These are phyloP conservation scores for Gloeostereum incarnatum DNA, from an alignment of 768 basidiomycete genomes.

Conservation along the genomic window DNA sequence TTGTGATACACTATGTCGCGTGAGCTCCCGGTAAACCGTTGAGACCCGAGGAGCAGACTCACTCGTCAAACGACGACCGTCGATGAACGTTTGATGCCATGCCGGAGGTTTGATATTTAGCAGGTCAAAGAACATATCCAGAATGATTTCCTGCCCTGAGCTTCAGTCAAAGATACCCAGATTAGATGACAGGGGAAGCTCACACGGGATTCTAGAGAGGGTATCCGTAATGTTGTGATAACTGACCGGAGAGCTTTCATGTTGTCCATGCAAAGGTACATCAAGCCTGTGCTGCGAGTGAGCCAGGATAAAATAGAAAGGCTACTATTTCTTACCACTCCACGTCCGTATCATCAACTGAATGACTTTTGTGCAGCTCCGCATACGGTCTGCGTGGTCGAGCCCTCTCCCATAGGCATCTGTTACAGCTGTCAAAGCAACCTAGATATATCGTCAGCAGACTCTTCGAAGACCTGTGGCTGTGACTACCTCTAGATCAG, in stretches of 20 bases:
- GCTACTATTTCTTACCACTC: constrained; percentile 89
- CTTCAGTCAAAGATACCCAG: constrained; percentile 1
- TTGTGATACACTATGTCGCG: constrained; percentile 54
- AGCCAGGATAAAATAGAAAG: too few species aligned
- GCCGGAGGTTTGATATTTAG: constrained; percentile 87
- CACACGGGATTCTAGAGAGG: constrained; percentile 80
- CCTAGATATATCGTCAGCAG: constrained; percentile 28
- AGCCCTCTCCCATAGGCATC: constrained; percentile 84
- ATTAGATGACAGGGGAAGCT: constrained; percentile 12
- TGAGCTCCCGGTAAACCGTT: neutral
- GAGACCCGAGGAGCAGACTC: constrained; percentile 14
- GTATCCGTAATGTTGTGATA: constrained; percentile 80
- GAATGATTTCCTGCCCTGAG: constrained; percentile 77
- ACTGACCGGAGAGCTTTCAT: constrained; percentile 79
- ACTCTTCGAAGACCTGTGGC: neutral
- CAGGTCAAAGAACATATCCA: constrained; percentile 92
- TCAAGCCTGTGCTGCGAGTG: constrained; percentile 65
- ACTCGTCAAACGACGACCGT: constrained; percentile 85
- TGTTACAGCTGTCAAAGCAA: constrained; percentile 82
- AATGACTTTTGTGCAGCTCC: constrained; percentile 68
- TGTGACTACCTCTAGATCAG: constrained; percentile 79
- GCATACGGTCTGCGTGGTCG: constrained; percentile 73
- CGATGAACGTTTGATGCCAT: constrained; percentile 91
- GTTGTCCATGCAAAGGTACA: constrained; percentile 91
- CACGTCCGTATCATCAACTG: constrained; percentile 83